A percentile compares a stretch with the other conserved stretches of the same genome.
These are phyloP conservation scores for Pythium folliculosum DNA, from an alignment of 352 stramenopile species.

Conservation along the genomic window DNA sequence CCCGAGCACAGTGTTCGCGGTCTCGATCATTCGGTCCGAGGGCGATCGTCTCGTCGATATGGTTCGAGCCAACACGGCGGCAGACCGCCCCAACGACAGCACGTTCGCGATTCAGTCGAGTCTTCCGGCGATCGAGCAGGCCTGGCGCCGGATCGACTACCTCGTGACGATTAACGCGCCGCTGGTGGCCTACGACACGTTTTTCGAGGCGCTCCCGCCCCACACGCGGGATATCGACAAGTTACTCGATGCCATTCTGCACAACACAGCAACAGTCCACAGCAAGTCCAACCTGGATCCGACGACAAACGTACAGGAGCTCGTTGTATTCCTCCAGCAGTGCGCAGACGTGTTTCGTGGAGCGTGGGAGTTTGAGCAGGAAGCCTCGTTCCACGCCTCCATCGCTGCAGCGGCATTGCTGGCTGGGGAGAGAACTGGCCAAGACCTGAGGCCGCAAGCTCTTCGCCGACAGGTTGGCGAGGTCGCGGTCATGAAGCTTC, in stretches of 20 bases:
- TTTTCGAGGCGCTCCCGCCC: slow-evolving; percentile 1
- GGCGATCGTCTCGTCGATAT: slow-evolving; percentile 11
- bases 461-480: not conserved
- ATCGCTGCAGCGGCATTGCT: not conserved
- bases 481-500: slow-evolving; percentile 1
- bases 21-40: slow-evolving; percentile 7
- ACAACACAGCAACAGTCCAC: not conserved
- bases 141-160: slow-evolving; percentile 18
- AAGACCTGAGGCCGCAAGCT: not conserved
- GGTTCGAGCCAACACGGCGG: not conserved
- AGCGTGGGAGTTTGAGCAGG: slow-evolving; percentile 8
- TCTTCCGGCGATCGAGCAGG: slow-evolving; percentile 3
- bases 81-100: not conserved
- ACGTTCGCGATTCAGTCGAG: not conserved
- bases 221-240: not conserved
- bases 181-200: slow-evolving; percentile 20
- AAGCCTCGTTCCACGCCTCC: slow-evolving; percentile 16
- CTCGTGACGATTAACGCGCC: slow-evolving; percentile 19
- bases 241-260: not conserved
- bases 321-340: slow-evolving; percentile 4
- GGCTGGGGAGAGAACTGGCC: not conserved
- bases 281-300: not conserved
- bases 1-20: slow-evolving; percentile 10
- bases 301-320: not conserved
- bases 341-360: slow-evolving; percentile 6